A percentile compares a stretch with the other conserved stretches of the same genome.
These are phyloP conservation scores for Breviolum minutum DNA, from an alignment of 73 alveolate genomes.

Conservation along the genomic window DNA sequence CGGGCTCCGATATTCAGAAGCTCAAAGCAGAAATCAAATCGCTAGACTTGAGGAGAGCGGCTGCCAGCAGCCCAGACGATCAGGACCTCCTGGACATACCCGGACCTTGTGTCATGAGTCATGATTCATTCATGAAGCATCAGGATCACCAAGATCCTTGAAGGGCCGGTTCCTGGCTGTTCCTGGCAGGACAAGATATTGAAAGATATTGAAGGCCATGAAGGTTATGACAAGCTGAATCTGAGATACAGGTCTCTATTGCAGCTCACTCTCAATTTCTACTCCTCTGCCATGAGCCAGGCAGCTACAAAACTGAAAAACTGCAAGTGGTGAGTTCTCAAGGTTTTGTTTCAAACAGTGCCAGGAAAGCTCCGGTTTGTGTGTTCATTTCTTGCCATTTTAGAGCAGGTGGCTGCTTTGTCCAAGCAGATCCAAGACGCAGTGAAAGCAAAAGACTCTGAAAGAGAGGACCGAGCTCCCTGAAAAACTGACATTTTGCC, in stretches of 20 bases:
- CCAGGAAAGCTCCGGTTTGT: background rate
- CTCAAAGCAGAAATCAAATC: slow-evolving; percentile 52
- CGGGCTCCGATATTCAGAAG: slow-evolving; percentile 43
- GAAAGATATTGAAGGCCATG: slow-evolving; percentile 36
- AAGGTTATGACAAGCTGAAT: slow-evolving; percentile 72
- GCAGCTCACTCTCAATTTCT: slow-evolving; percentile 87
- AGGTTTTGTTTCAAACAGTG: background rate
- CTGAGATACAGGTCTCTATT: slow-evolving; percentile 16
- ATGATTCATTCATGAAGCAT: background rate
- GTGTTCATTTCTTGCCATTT: background rate
- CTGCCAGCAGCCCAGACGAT: slow-evolving; percentile 75
- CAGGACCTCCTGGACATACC: slow-evolving; percentile 24
- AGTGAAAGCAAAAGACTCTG: slow-evolving; percentile 3
- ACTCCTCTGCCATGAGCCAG: slow-evolving; percentile 83
- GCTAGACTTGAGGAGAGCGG: slow-evolving; percentile 57
- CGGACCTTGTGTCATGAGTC: background rate
- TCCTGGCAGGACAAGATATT: slow-evolving; percentile 32
- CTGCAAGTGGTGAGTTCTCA: background rate
- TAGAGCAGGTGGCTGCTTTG: slow-evolving; percentile 60
- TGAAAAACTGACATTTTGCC: background rate
- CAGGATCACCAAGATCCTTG: too few relatives aligned
- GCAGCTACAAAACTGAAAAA: background rate
- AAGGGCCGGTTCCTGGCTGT: too few relatives aligned
- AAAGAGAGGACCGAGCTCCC: slow-evolving; percentile 30
- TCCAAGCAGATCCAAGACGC: slow-evolving; percentile 77